Base-by-base conservation (phyloP, 495 filamentous ascomycete species). In the Aspergillus bertholletiae region DNA sequence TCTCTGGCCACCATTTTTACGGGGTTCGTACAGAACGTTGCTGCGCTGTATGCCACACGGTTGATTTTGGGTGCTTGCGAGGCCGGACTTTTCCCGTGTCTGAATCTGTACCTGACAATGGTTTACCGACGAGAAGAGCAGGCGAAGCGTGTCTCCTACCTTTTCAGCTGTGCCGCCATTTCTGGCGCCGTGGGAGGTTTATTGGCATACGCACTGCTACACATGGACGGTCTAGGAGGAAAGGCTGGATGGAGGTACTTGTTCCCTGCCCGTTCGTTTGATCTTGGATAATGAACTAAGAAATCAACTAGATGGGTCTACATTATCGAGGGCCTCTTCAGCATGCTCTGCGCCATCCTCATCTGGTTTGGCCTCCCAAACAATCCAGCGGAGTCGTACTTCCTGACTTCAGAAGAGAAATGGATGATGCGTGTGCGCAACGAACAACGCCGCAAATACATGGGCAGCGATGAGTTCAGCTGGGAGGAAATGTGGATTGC, bases 71-170 rank as follows among this genome's bases (percentile, higher is more conserved):
- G 86, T 3, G 74, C 71, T 1, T 79, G 82, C 32, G 86, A 88
- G 65, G 85, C 84, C 0, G 84, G 84, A 3, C 75, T 92, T 7
- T 90, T 92, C 59, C 89, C 89, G 0, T 81, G 80, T 24, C 69
- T 82, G 17, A 75, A 78, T 32, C 63, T 81, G 37, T 82, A 84
- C 48, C 49, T 80, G 22, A 77, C 75, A 1, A 71, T 76, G 62
- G 75, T 80, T 13, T 80, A 82, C 60, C 72, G 74, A 0, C 69
- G 76, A 6, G 70, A 70, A 46, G 74, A 79, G 45, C 74, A 75
- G 34, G 70, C 74, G 7, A 72, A 74, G 40, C 71, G 75, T 6
- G 67, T 75, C 2, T 73, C 70, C 3, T 74, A 73, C 46, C 30
- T 77, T 43, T 66, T 78, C 60, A 71, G 68, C 26, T 76, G 70